These are phyloP conservation scores for Fusarium citri DNA, from an alignment of 2,329 filamentous ascomycete genomes.

Conservation along the genomic window DNA sequence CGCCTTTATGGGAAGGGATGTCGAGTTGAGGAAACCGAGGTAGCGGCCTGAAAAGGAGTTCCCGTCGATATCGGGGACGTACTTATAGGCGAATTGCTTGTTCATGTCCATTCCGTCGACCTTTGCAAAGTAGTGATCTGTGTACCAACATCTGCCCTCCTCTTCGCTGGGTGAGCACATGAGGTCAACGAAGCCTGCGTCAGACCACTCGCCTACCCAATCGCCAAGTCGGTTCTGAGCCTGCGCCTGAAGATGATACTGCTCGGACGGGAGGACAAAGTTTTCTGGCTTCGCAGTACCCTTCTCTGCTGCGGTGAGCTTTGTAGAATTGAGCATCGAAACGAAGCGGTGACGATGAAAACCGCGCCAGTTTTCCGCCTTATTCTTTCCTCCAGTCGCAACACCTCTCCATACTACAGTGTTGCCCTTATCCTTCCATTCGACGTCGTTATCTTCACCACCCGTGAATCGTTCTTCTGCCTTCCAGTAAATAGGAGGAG, in stretches of 20 bases:
- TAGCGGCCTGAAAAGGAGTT: constrained; percentile 77
- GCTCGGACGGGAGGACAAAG: constrained; percentile 63
- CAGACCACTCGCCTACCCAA: constrained; percentile 63
- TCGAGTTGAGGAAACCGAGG: constrained; percentile 75
- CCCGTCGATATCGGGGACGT: constrained; percentile 81
- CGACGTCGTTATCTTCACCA: constrained; percentile 62
- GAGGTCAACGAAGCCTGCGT: constrained; percentile 66
- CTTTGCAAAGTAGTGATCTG: constrained; percentile 58
- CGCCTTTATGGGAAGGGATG: constrained; percentile 78
- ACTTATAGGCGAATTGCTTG: constrained; percentile 72
- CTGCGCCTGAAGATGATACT: constrained; percentile 62
- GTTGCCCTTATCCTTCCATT: constrained; percentile 68
- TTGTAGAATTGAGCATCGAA: constrained; percentile 76
- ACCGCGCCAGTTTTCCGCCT: constrained; percentile 72
- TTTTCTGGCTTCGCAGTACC: constrained; percentile 59
- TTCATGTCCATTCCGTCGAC: constrained; percentile 56
- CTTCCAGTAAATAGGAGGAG: constrained; percentile 76
- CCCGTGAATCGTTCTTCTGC: constrained; percentile 72
- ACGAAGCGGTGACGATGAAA: constrained; percentile 83
- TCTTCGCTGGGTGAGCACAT: constrained; percentile 59
- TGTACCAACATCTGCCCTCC: constrained; percentile 60
- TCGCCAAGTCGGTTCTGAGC: constrained; percentile 57
- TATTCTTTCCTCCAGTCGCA: constrained; percentile 72
- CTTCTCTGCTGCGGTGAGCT: constrained; percentile 62
- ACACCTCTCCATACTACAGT: constrained; percentile 73